Evolutionary conservation across 2,329 filamentous ascomycete species (phyloP), one percentile per base, ranked within the genome.

Genomic region (Colletotrichum liaoningense): DNA sequence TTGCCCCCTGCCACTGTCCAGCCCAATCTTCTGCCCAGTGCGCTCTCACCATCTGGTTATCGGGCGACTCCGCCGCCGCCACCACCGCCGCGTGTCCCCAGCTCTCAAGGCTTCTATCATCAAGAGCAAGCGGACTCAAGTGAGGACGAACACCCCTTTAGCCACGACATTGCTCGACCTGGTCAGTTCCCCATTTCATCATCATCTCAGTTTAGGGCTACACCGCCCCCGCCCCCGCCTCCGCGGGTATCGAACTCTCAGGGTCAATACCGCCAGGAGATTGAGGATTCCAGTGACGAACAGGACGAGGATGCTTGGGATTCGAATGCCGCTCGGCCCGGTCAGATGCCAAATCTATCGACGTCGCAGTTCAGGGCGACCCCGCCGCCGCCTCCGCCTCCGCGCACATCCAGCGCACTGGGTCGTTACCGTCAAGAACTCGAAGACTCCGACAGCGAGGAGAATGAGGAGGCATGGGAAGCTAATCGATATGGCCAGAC

Each of bases 101-200:
- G 66, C 46, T 49, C 70, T 42, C 70, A 72, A 46, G 70, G 59
- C 22, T 22, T 69, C n/a, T 5, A 73, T 73, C 60, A 65, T 70
- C 67, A 70, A 73, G 70, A 70, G 67, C 70, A 65, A 55, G 30
- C 49, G 55, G 66, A 60, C 70, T 73, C 70, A 70, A 70, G 70
- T 73, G 67, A 73, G 67, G 70, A 73, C 59, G 59, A 73, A 65
- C 35, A 42, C 66, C 66, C 58, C 33, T 55, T 26, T 19, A 64
- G 42, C 28, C 52, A 52, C 56, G 35, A 65, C 30, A 24, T 60
- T 46, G 59, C 70, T 70, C 70, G 67, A 70, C 60, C 70, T 70
- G 70, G 67, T 73, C 70, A 73, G 67, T 73, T 70, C 60, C 70
- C 70, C 70, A 65, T 73, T 73, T 73, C 70, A 73, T 73, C 70